These are phyloP conservation scores for Tylopilus sp. DNA, from an alignment of 768 basidiomycete species.

Conservation along the genomic window DNA sequence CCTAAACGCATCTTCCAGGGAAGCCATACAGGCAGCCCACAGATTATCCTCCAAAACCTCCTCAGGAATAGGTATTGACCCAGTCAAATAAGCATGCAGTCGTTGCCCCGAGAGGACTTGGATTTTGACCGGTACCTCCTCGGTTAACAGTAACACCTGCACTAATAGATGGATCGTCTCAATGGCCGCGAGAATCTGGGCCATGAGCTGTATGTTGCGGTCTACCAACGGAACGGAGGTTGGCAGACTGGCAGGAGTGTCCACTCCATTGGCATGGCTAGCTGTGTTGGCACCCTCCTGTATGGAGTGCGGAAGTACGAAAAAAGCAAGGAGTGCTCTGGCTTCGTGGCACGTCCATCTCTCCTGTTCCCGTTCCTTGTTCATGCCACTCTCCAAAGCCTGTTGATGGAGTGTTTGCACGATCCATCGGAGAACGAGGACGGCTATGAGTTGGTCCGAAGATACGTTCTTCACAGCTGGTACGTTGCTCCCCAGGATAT, in stretches of 20 bases:
- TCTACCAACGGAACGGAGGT: constrained; percentile 38
- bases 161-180: constrained; percentile 59
- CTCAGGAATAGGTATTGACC: constrained; percentile 18
- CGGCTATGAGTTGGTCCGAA: constrained; percentile 43
- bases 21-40: constrained; percentile 46
- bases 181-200: constrained; percentile 57
- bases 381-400: constrained; percentile 44
- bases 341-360: constrained; percentile 68
- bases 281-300: constrained; percentile 9
- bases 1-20: constrained; percentile 48
- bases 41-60: constrained; percentile 32
- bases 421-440: constrained; percentile 64
- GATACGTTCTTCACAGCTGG: constrained; percentile 45
- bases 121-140: constrained; percentile 43
- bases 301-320: constrained; percentile 22
- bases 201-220: constrained; percentile 64
- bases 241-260: constrained; percentile 14
- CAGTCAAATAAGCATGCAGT: constrained; percentile 55
- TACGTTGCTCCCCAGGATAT: constrained; percentile 52
- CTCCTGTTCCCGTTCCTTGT: constrained; percentile 60
- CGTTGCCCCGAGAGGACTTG: constrained; percentile 53
- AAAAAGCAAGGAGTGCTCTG: constrained; percentile 53
- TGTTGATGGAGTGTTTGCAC: constrained; percentile 47
- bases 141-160: constrained; percentile 56
- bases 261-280: constrained; percentile 3